These are phyloP conservation scores for Tetragonia tetragonoides DNA, from an alignment of 148 eudicot species.

Conservation along the genomic window DNA sequence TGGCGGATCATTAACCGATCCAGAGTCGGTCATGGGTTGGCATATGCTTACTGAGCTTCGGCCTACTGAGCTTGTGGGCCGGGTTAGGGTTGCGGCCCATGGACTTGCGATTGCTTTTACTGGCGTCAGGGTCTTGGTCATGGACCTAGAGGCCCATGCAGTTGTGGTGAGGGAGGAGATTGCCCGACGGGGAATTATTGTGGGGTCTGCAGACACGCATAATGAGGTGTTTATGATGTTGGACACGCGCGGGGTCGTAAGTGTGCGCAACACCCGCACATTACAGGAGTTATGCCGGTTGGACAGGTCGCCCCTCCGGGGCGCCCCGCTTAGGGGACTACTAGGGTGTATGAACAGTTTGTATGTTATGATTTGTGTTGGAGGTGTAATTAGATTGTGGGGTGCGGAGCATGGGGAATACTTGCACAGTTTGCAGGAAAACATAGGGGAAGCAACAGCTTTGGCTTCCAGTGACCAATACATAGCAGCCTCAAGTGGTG, in stretches of 20 bases:
- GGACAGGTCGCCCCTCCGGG: conserved; percentile 28
- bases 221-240: conserved; percentile 32
- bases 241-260: conserved; percentile 51
- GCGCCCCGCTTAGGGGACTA: conserved; percentile 33
- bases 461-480: conserved; percentile 50
- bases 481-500: conserved; percentile 50
- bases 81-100: conserved; percentile 46
- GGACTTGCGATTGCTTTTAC: conserved; percentile 74
- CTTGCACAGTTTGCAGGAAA: conserved; percentile 54
- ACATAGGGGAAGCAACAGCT: conserved; percentile 49
- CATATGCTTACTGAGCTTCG: conserved; percentile 54
- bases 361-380: conserved; percentile 48
- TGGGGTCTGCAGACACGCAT: conserved; percentile 44
- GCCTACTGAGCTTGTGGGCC: conserved; percentile 51
- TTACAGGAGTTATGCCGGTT: conserved; percentile 58
- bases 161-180: conserved; percentile 35
- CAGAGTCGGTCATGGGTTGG: conserved; percentile 87
- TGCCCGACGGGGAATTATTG: conserved; percentile 39
- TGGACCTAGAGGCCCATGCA: conserved; percentile 48
- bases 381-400: conserved; percentile 63
- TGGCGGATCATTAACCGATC: conserved; percentile 68
- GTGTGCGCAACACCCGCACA: conserved; percentile 41
- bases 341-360: conserved; percentile 68
- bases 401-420: conserved; percentile 49
- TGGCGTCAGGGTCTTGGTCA: conserved; percentile 34